Percentiles rank a stretch among this genome's conserved stretches.
Evolutionary conservation across 768 basidiomycete genomes (phyloP).

Genomic region (Rhodotorula babjevae): DNA sequence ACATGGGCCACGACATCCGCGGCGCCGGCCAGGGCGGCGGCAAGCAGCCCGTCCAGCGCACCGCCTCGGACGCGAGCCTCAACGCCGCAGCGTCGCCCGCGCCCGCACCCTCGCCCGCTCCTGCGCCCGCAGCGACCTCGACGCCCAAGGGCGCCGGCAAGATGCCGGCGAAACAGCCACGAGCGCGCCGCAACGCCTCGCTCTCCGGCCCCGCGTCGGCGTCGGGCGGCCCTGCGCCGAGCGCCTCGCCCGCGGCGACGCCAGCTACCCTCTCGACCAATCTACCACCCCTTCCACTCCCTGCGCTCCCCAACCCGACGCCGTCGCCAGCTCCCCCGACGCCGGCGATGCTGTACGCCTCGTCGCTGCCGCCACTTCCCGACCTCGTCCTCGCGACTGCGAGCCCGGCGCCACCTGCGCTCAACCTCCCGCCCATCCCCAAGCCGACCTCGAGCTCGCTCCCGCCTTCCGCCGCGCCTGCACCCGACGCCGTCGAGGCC

Average conservation of each 20-base stretch:
- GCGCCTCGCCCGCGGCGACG: neutral
- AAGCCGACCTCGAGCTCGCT: neutral
- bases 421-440: neutral
- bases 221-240: neutral
- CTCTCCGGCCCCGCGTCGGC: neutral
- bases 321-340: neutral
- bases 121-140: neutral
- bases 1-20: neutral
- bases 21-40: neutral
- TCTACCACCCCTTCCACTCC: neutral
- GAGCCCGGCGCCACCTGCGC: neutral
- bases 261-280: neutral
- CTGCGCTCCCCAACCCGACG: too few relatives aligned
- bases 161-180: constrained; percentile 12
- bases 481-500: neutral
- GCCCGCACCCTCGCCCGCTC: neutral
- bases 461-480: neutral
- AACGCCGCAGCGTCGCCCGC: neutral
- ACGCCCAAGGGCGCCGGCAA: neutral
- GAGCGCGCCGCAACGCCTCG: neutral
- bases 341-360: neutral
- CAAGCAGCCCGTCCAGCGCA: neutral
- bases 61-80: neutral
- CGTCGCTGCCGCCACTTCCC: neutral
- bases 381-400: too few relatives aligned